Conservation (phyloP, 164 flowering plant genomes). For the Hamamelis virginiana region DNA sequence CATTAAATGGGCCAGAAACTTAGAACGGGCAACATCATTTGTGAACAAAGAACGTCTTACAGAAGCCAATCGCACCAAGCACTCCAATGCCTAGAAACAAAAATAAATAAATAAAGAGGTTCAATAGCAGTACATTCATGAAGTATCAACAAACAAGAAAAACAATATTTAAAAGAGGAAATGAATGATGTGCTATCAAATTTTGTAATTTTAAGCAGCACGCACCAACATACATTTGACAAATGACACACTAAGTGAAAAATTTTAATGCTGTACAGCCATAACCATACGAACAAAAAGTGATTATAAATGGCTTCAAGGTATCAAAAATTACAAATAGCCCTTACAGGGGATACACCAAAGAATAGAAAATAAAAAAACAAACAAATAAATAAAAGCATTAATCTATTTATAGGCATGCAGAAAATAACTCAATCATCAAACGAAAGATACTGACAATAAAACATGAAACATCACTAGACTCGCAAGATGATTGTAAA, state of each 20-base stretch:
- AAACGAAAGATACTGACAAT: no score
- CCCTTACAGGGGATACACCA: no score
- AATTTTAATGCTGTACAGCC: neutral
- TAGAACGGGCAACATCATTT: slow-evolving; percentile 77
- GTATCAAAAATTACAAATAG: no score
- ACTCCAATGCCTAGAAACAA: slow-evolving; percentile 79
- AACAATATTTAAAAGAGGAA: neutral
- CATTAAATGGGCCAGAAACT: slow-evolving; percentile 91
- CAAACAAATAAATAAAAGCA: no score
- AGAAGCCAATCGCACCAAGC: slow-evolving; percentile 93
- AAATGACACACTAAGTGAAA: neutral
- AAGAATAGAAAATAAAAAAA: no score
- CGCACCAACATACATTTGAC: neutral
- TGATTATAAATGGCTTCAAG: no score
- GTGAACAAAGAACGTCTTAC: slow-evolving; percentile 92
- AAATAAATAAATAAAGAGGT: neutral
- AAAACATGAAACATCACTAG: no score
- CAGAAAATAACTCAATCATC: no score
- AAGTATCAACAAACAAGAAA: neutral
- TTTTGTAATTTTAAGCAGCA: neutral
- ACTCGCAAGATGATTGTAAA: no score
- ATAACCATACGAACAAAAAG: neutral
- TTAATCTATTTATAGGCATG: no score
- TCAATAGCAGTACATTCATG: neutral
- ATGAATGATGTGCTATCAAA: neutral